Evolutionary conservation across 1,139 yeast genomes (phyloP).

Genomic region (Kodamaea sp.): DNA sequence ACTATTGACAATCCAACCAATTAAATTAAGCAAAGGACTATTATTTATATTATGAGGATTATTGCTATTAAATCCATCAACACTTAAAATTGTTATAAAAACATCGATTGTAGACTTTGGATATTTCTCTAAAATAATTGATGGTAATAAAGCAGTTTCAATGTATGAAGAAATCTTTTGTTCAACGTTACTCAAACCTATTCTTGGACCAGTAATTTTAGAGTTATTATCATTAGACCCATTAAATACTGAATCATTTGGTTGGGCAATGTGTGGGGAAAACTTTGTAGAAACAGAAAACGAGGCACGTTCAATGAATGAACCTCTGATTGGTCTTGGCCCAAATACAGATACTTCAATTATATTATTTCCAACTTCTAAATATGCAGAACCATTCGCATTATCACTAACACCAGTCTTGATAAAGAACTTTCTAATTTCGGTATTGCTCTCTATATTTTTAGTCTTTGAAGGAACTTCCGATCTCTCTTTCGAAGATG

Average conservation of each 20-base stretch:
- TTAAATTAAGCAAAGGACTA: conserved; percentile 36
- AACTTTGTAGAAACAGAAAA: conserved; percentile 66
- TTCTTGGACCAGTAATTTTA: conserved; percentile 29
- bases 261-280: conserved; percentile 47
- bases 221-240: conserved; percentile 12
- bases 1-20: conserved; percentile 51
- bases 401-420: conserved; percentile 63
- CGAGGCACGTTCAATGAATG: conserved; percentile 66
- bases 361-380: conserved; percentile 63
- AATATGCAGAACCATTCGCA: conserved; percentile 79
- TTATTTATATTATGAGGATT: conserved; percentile 26
- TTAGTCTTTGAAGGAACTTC: conserved; percentile 2
- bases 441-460: conserved; percentile 13
- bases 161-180: conserved; percentile 53
- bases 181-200: conserved; percentile 45
- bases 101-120: conserved; percentile 89
- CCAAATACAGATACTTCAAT: conserved; percentile 79
- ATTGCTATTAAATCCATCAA: conserved; percentile 20
- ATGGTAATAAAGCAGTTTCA: conserved; percentile 55
- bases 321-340: conserved; percentile 81
- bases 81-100: conserved; percentile 62
- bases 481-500: conserved; percentile 7
- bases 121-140: conserved; percentile 66
- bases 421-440: conserved; percentile 41
- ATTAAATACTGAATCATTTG: conserved; percentile 28